These are phyloP conservation scores for Arabis hirsuta DNA, from an alignment of 345 rosid species.

Conservation along the genomic window DNA sequence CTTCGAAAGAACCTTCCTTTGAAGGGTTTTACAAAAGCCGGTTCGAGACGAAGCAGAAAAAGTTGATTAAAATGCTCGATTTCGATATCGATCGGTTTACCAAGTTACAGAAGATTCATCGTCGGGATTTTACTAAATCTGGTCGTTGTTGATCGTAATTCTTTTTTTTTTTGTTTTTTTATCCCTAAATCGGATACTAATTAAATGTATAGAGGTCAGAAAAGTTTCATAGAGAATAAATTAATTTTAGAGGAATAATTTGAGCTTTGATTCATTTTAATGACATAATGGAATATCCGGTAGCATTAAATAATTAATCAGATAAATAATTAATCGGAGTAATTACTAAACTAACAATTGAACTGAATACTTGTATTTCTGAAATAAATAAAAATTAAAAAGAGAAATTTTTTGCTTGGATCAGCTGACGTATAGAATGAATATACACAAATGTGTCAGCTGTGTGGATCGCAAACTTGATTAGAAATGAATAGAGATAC, in stretches of 20 bases:
- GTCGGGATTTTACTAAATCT: constrained; percentile 34
- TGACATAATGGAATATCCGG: background rate
- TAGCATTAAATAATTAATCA: background rate
- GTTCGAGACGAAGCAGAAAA: constrained; percentile 62
- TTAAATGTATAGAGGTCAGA: constrained; percentile 29
- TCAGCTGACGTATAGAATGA: background rate
- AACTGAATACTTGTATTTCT: background rate
- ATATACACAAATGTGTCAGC: constrained; percentile 9
- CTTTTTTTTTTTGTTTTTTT: background rate
- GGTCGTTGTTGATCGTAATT: constrained; percentile 24
- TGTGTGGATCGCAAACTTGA: constrained; percentile 15
- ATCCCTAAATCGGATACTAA: constrained; percentile 17
- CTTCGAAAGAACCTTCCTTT: constrained; percentile 84
- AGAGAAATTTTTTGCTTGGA: no score
- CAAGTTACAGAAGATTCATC: constrained; percentile 51
- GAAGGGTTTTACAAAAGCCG: constrained; percentile 87
- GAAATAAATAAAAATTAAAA: background rate
- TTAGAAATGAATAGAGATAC: background rate
- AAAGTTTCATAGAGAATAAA: constrained; percentile 14
- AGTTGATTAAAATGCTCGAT: constrained; percentile 51
- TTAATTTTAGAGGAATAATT: background rate
- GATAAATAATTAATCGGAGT: background rate
- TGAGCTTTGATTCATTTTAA: background rate
- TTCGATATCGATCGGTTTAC: constrained; percentile 62
- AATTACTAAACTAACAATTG: background rate